phyloP scores from a whole-genome alignment of 2,329 filamentous ascomycete genomes.

The Dichotomopilus funicola region DNA sequence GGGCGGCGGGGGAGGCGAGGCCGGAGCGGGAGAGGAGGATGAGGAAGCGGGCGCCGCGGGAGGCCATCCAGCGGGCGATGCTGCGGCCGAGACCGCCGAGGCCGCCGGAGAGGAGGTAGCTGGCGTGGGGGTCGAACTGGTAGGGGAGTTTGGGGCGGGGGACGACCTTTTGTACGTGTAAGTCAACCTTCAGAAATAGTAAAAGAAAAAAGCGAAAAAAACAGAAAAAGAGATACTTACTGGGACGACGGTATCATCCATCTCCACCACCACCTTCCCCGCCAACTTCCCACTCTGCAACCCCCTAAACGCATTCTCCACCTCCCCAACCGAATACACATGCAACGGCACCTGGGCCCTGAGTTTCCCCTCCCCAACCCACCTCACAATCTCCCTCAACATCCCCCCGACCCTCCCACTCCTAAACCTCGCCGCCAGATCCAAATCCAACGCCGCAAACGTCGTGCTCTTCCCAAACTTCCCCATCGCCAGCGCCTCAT shows the following conservation, averaged over 20 bases:
- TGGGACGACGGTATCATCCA: not conserved
- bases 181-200: too few relatives aligned
- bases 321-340: not conserved
- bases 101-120: not conserved
- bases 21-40: not conserved
- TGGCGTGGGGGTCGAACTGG: not conserved
- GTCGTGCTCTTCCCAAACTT: slow-evolving; percentile 6
- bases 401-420: not conserved
- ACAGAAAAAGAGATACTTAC: not conserved
- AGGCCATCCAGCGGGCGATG: not conserved
- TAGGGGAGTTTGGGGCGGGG: not conserved
- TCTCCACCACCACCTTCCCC: not conserved
- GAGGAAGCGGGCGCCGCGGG: not conserved
- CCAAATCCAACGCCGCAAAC: slow-evolving; percentile 6
- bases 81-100: not conserved
- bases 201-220: too few relatives aligned
- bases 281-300: not conserved
- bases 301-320: not conserved
- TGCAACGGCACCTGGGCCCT: not conserved
- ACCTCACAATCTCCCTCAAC: not conserved
- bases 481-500: slow-evolving; percentile 11
- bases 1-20: not conserved
- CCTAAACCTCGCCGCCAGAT: not conserved
- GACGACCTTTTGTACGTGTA: not conserved
- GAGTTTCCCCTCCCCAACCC: not conserved